Evolutionary conservation across 192 early-diverging fungal species (phyloP).

Genomic region (Gaertneriomyces semiglobifer): DNA sequence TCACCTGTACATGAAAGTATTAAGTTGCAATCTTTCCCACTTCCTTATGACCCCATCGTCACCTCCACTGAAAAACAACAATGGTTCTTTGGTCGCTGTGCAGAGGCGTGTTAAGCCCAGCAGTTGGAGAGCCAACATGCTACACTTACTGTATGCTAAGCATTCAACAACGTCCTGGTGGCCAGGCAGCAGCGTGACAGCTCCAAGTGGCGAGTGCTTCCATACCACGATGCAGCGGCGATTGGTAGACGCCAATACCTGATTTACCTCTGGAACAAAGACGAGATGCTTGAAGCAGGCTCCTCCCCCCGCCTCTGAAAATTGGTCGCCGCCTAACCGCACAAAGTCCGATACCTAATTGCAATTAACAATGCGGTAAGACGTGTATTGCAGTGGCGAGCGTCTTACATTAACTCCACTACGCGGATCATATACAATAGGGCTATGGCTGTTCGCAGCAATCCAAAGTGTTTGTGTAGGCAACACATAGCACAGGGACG

Average conservation of each 20-base stretch:
- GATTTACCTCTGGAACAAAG: conserved; percentile 50
- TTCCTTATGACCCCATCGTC: conserved; percentile 53
- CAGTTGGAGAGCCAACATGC: too few species aligned
- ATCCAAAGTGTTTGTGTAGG: conserved; percentile 61
- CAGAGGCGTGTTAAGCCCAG: not conserved
- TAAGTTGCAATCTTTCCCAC: conserved; percentile 61
- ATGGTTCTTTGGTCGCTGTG: conserved; percentile 51
- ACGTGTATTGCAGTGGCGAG: not conserved
- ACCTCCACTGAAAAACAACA: conserved; percentile 59
- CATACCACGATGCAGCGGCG: conserved; percentile 46
- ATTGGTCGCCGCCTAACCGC: conserved; percentile 37
- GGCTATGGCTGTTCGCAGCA: conserved; percentile 47
- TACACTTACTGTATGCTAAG: conserved; percentile 48
- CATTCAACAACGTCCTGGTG: conserved; percentile 55
- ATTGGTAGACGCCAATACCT: conserved; percentile 50
- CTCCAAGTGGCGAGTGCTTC: conserved; percentile 52
- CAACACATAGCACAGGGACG: conserved; percentile 52
- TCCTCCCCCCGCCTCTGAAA: conserved; percentile 25
- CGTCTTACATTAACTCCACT: conserved; percentile 54
- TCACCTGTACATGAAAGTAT: conserved; percentile 64
- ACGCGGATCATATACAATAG: conserved; percentile 55
- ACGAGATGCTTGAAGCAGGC: conserved; percentile 46
- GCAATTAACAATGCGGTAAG: not conserved
- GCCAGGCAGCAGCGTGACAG: conserved; percentile 49
- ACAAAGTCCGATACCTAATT: conserved; percentile 59